Conservation (phyloP, 495 filamentous ascomycete genomes). For the Hyaloscypha hepaticicola region DNA sequence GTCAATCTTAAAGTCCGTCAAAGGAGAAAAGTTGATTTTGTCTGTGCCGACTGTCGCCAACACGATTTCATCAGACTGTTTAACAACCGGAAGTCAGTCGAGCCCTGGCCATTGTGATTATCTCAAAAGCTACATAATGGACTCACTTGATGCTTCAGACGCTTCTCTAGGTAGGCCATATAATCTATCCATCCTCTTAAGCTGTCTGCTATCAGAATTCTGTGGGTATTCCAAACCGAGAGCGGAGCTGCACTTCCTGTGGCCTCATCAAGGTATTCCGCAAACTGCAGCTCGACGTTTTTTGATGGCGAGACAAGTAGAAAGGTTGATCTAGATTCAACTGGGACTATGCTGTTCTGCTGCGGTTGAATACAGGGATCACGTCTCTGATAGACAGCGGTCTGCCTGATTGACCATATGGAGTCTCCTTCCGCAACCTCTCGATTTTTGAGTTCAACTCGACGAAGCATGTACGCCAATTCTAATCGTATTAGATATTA, state of each 20-base stretch:
- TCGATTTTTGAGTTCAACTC: conserved; percentile 15
- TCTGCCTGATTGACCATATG: conserved; percentile 25
- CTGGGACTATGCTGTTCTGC: neutral
- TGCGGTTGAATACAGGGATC: neutral
- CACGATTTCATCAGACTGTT: conserved; percentile 19
- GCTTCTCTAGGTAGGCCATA: conserved; percentile 18
- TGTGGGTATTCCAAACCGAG: conserved; percentile 17
- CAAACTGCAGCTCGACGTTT: conserved; percentile 6
- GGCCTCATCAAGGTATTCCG: neutral
- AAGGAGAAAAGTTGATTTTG: conserved; percentile 21
- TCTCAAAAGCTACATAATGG: neutral
- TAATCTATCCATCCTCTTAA: conserved; percentile 21
- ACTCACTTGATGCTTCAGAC: conserved; percentile 8
- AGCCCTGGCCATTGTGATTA: neutral
- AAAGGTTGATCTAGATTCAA: conserved; percentile 4
- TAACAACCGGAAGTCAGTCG: neutral
- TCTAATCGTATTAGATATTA: neutral
- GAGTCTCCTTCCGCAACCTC: neutral
- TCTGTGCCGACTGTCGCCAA: conserved; percentile 8
- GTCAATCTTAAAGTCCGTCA: conserved; percentile 21
- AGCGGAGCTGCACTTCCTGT: neutral
- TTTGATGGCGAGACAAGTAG: conserved; percentile 19
- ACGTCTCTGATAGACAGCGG: conserved; percentile 20
- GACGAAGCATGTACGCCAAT: conserved; percentile 16
- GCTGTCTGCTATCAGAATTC: conserved; percentile 22